Base-by-base conservation (phyloP, 1,139 yeast species). In the Ogataea hybrid region DNA sequence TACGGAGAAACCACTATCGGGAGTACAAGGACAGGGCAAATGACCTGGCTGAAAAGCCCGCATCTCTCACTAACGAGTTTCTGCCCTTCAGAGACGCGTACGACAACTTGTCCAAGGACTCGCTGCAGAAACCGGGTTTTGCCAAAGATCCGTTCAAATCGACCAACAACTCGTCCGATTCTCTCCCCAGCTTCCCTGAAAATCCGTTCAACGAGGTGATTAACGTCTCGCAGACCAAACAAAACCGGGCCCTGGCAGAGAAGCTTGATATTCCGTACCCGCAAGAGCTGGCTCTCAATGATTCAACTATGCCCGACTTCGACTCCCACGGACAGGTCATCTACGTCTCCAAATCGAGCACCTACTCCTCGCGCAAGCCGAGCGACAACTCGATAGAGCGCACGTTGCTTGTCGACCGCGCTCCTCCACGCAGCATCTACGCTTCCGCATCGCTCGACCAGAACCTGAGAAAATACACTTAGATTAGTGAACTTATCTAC, bases 401-500 rank as follows among this genome's bases (percentile, higher is more conserved):
- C 15, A 15, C 37, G 10, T 18, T 16, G 17, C 32, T 11, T 15
- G 30, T 10, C 23, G 14, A 30, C 14, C 32, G 14, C 23, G 14
- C 18, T 11, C 37, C 40, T 5, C 39, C 36, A 9, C 42, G 41
- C 43, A 32, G 28, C n/a, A 41, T 37, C 37, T 38, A 44, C 41
- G 35, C 40, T 20, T 39, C 46, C 10, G 42, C 46, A 18, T 35
- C 37, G 3, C 31, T 43, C 33, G 43, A 39, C 35, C 32, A 29
- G 33, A 35, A 17, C 12, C 22, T 39, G 7, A 35, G 15, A 32
- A 35, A 34, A 27, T 40, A 35, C 35, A 30, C 27, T 14, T 31
- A 25, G 33, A 28, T 22, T 15, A 27, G 9, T 28, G 28, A 27
- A 20, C 61, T 11, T 9, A 25, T 12, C 14, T 66, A 75, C 80